Evolutionary conservation across 306 rosid species (phyloP), one percentile per base, ranked within the genome.

Genomic region (Prinsepia uniflora): DNA sequence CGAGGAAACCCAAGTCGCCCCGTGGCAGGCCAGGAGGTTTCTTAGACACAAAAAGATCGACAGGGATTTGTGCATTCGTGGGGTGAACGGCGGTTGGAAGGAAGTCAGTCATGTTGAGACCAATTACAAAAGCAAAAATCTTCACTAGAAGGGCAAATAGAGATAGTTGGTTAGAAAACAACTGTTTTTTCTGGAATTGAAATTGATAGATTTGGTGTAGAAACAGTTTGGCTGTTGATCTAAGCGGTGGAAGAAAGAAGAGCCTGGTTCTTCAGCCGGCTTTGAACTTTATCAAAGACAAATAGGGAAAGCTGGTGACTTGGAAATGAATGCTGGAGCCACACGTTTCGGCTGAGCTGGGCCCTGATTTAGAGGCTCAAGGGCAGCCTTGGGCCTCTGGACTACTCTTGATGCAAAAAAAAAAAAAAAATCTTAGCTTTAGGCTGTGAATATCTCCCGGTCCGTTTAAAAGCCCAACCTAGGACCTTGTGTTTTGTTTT

Each of bases 21-120:
- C 66, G 79, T 72, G 84, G 68, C 11, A 75, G 68, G 46, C 84
- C 83, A 0, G 80, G 80, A 70, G 79, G 96, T 53, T 88, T 83
- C 65, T 86, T 87, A 79, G 94, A 87, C 59, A 88, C 89, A 52
- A 94, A 90, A 4, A 89, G 88, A 79, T 94, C 98, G 41, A 89
- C 63, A 10, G 98, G 86, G 73, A 94, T 94, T 54, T 76, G 81
- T 1, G 61, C 43, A 44, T 53, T 46, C 18, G 65, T 68, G 10
- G 81, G 72, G 34, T 63, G 76, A 3, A n/a, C 77, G 11, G 84
- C 52, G n/a, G 70, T 43, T 46, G 44, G 61, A 58, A 14, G 15
- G 54, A 56, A 20, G 43, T 55, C 65, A 1, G 54, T 45, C 65
- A 57, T 11, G 10, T 11, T 66, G 39, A 13, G 45, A 65, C 17